A percentile compares a stretch with the other conserved stretches of the same genome.
Conservation (phyloP, 2,329 filamentous ascomycete genomes). For the Metarhizium robertsii region DNA sequence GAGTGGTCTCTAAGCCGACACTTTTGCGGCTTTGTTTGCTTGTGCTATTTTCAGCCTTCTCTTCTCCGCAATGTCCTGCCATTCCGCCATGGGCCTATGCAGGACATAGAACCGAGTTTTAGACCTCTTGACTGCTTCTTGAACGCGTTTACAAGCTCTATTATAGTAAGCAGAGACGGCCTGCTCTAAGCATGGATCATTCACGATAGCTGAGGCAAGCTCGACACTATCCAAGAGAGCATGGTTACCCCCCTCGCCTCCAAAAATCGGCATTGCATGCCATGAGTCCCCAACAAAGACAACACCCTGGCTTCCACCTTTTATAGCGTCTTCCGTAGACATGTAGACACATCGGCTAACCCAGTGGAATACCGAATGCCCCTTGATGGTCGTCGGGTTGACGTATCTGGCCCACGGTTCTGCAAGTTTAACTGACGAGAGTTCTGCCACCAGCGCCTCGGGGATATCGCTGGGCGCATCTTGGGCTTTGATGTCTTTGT, state of each 20-base stretch:
- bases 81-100: neutral
- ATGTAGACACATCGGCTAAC: neutral
- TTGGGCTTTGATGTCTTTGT: neutral
- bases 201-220: neutral
- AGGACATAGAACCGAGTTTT: neutral
- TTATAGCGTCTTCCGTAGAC: neutral
- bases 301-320: neutral
- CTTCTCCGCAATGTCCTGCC: neutral
- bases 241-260: neutral
- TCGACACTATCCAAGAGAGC: neutral
- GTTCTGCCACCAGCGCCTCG: neutral
- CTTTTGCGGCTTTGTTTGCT: no score
- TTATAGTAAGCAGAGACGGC: neutral
- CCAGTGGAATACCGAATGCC: neutral
- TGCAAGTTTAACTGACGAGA: neutral
- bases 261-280: neutral
- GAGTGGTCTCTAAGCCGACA: no score
- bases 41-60: no score
- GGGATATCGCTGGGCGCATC: neutral
- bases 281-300: slow-evolving; percentile 1
- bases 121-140: neutral
- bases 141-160: neutral
- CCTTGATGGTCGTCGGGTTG: neutral
- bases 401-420: neutral
- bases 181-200: neutral